Base-by-base conservation (phyloP, 768 basidiomycete species). In the Xerocomellus amylosporus region DNA sequence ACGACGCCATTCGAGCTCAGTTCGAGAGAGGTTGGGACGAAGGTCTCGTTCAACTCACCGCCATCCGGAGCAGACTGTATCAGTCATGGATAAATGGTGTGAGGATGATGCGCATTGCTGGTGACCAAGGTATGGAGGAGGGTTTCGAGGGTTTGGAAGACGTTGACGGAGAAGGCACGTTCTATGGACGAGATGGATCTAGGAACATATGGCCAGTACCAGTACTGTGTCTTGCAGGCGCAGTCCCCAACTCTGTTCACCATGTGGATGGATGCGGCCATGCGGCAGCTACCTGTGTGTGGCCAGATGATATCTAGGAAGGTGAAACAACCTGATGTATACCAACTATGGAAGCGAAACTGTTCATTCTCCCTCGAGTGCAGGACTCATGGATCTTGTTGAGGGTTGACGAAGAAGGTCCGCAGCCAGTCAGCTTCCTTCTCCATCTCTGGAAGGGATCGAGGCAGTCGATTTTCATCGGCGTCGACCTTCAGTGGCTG, bases 401-500 rank as follows among this genome's bases (percentile, higher is more conserved):
- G 49, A 17, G 54, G 19, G 45, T 40, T 37, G 30, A 61, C 54
- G 58, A 88, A 87, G 58, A 91, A 81, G 2, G 65, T 66, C 51
- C 69, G 75, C 33, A 94, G 69, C 87, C 88, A 88, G 19, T 54
- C 64, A 1, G 91, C 90, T 69, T 95, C 92, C 51, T 75, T 74
- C 68, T 85, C 82, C 93, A 94, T 94, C 54, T 94, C 92, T 52
- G 83, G 77, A 58, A 79, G 59, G 8, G 79, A 75, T 49, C 93
- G 77, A 28, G 86, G 79, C n/a, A 62, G 61, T 51, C 90, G 73
- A 54, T 80, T 75, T 26, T 87, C 88, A 52, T 89, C 87, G n/a
- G 81, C 83, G 61, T 90, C 86, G 19, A 90, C 83, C 49, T 73
- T 79, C 28, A 87, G 66, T 8, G 74, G 69, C 49, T 70, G 64